Evolutionary conservation across 2,329 filamentous ascomycete species (phyloP).

Genomic region (Zarea fungicola): DNA sequence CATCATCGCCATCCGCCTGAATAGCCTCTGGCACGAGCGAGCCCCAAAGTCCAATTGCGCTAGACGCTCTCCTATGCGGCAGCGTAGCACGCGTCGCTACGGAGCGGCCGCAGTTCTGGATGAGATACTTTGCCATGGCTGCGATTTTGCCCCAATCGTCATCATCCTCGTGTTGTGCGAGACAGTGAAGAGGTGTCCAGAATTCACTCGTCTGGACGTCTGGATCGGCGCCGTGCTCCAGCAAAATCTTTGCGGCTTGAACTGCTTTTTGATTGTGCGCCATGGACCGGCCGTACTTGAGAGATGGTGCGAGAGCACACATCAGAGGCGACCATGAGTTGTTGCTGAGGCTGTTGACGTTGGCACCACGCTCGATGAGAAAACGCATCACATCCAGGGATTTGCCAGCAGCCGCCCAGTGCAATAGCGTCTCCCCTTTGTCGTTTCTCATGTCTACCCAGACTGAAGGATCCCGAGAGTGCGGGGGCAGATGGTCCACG

Average conservation of each 20-base stretch:
- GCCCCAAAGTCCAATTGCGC: background rate
- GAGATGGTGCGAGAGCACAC: slow-evolving; percentile 3
- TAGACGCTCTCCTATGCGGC: background rate
- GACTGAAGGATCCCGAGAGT: background rate
- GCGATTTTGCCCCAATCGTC: background rate
- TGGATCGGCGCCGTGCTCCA: background rate
- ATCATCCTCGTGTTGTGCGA: background rate
- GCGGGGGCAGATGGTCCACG: background rate
- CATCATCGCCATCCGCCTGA: background rate
- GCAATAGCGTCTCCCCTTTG: slow-evolving; percentile 1
- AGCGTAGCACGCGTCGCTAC: slow-evolving; percentile 2
- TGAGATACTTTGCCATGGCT: background rate
- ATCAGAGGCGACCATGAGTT: slow-evolving; percentile 5
- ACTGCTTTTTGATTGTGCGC: slow-evolving; percentile 7
- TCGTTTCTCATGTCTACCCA: slow-evolving; percentile 1
- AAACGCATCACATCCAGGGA: background rate
- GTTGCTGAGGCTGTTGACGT: background rate
- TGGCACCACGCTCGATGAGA: slow-evolving; percentile 3
- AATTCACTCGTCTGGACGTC: slow-evolving; percentile 1
- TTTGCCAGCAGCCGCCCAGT: slow-evolving; percentile 2
- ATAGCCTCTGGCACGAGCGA: background rate
- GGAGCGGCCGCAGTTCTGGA: background rate
- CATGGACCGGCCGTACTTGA: background rate
- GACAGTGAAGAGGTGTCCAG: slow-evolving; percentile 3
- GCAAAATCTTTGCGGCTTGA: background rate